A percentile compares a stretch with the other conserved stretches of the same genome.
These are phyloP conservation scores for Fusarium albosuccineum DNA, from an alignment of 2,329 filamentous ascomycete genomes.

Conservation along the genomic window DNA sequence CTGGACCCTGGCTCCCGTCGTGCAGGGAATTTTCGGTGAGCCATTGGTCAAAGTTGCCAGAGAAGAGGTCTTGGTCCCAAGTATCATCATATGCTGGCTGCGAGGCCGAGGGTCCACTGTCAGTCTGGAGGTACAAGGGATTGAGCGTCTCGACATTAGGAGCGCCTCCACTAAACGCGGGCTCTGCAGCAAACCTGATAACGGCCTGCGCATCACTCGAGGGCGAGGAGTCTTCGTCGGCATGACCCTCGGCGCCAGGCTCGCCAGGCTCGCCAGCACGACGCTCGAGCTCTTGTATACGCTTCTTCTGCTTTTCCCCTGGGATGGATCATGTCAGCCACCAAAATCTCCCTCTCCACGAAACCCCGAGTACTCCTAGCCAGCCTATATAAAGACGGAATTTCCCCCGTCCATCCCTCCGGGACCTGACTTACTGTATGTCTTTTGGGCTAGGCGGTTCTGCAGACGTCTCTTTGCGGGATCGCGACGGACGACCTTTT, in stretches of 20 bases:
- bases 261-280: slow-evolving; percentile 28
- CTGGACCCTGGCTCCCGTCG: slow-evolving; percentile 10
- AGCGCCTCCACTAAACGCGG: background rate
- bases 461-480: slow-evolving; percentile 45
- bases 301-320: slow-evolving; percentile 48
- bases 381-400: slow-evolving; percentile 8
- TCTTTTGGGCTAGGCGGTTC: slow-evolving; percentile 63
- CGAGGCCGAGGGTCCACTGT: slow-evolving; percentile 9
- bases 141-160: slow-evolving; percentile 31
- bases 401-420: no score
- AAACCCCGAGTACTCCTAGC: background rate
- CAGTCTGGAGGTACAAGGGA: slow-evolving; percentile 31
- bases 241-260: background rate
- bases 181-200: background rate
- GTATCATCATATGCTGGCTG: slow-evolving; percentile 16
- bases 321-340: slow-evolving; percentile 44
- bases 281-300: slow-evolving; percentile 45
- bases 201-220: background rate
- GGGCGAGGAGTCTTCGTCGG: background rate
- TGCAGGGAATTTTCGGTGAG: slow-evolving; percentile 15
- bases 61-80: slow-evolving; percentile 13
- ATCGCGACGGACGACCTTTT: slow-evolving; percentile 37
- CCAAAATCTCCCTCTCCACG: background rate
- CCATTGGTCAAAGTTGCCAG: slow-evolving; percentile 35
- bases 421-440: slow-evolving; percentile 54